Base-by-base conservation (phyloP, 768 basidiomycete genomes). In the Trichaptum fuscoviolaceum region DNA sequence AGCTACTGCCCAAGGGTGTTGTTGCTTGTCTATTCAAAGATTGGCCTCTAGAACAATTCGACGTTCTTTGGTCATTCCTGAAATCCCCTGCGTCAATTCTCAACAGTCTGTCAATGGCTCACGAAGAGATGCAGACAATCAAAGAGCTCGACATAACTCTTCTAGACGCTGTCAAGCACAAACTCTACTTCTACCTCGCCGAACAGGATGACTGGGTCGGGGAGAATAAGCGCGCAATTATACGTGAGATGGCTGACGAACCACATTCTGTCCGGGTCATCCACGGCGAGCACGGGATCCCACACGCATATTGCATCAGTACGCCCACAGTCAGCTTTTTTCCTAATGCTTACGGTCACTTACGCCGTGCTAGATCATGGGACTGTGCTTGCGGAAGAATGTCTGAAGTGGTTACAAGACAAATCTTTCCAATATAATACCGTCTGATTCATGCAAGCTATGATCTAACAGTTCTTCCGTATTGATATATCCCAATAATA, bases 271-370 rank as follows among this genome's bases (percentile, higher is more conserved):
- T 69, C 35, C 80, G 73, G 67, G 75, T 86, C 34, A 80, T 82
- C 26, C 80, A 83, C 69, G 85, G 79, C 3, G 75, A 74, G 6
- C 71, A 77, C 7, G 81, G 79, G 35, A 80, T 90, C 42, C 88
- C 87, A 2, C 91, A 92, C 73, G 85, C 87, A 18, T 92, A 92
- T 73, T 91, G 87, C 72, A 85, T 93, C 63, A 84, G 88, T 91
- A 69, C 71, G 87, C 79, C 26, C 42, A 20, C 18, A 5, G 42
- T 17, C 34, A 27, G 57, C 34, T n/a, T 8, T 57, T 35, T n/a
- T n/a, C n/a, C 4, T 62, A 26, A 63, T 4, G 27, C 64, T 30
- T 62, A 1, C 27, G 9, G n/a, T 25, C 57, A 35, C 63, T 35
- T 7, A 61, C 36, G 17, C 63, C 62, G 65, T 59, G 24, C 26